Base-by-base conservation (phyloP, 2,329 filamentous ascomycete species). In the Colletotrichum incanum region DNA sequence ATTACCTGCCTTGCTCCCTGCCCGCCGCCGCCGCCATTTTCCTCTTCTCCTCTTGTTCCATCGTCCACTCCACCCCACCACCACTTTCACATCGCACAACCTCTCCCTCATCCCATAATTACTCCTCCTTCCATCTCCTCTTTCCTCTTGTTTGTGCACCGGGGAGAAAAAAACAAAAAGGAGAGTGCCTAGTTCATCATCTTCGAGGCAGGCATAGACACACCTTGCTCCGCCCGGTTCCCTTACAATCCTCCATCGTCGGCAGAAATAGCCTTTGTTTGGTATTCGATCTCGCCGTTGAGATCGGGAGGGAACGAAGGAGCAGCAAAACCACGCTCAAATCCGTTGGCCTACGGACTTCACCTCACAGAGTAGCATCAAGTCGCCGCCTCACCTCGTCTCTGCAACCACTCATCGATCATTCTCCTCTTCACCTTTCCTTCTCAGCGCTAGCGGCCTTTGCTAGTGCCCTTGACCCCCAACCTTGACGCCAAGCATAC, bases 401-500 rank as follows among this genome's bases (percentile, higher is more conserved):
- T 54, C 50, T 54, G 23, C 39, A 60, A 31, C 12, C 56, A 60
- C 37, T n/a, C 39, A 23, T 39, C 56, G 41, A 60, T 11, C 14
- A 43, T 47, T 47, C 56, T 45, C 59, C 18, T 54, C 37, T 9
- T 34, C 49, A 41, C 52, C 54, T 72, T 64, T 49, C 43, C 65
- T 52, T 37, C 54, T 45, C 54, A 69, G 59, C 65, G 62, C 61
- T 72, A 69, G 69, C 69, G 59, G 52, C 65, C 37, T 49, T 59
- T 47, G 12, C 39, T 72, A 72, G 69, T 64, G 69, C 54, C 45
- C 9, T 69, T 69, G 59, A 69, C 59, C 65, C 65, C 69, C 69
- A 64, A 59, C 52, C 62, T 59, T n/a, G 59, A 64, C 69, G 65
- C 65, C 65, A 68, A 69, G 68, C 64, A 62, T 26, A 58, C 56